These are phyloP conservation scores for Exophiala lecanii-corni DNA, from an alignment of 2,329 filamentous ascomycete species.

Conservation along the genomic window DNA sequence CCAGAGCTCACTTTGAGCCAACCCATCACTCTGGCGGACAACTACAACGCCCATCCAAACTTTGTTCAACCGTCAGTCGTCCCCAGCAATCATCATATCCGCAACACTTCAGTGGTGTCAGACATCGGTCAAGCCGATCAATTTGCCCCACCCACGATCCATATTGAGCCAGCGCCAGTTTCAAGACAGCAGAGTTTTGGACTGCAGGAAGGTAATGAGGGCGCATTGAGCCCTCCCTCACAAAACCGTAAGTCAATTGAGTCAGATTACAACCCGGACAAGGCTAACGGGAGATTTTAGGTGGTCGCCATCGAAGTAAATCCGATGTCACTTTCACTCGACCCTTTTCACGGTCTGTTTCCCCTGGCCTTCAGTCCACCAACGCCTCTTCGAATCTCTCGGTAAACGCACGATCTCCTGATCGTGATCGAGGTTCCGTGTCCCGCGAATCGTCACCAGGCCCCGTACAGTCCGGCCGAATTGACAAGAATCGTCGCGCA, in stretches of 20 bases:
- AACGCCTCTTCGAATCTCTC: slow-evolving; percentile 26
- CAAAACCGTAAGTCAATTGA: slow-evolving; percentile 2
- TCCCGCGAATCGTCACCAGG: slow-evolving; percentile 43
- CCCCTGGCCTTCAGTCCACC: slow-evolving; percentile 27
- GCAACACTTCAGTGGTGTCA: slow-evolving; percentile 41
- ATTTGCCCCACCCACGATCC: slow-evolving; percentile 91
- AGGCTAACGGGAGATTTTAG: no score
- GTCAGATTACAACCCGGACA: no score
- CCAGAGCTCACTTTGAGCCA: slow-evolving; percentile 32
- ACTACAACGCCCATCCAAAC: slow-evolving; percentile 48
- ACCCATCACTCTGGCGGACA: slow-evolving; percentile 38
- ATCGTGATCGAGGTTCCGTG: slow-evolving; percentile 27
- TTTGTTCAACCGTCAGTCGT: slow-evolving; percentile 36
- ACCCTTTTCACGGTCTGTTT: slow-evolving; percentile 28
- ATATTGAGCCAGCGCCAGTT: slow-evolving; percentile 76
- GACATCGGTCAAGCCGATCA: slow-evolving; percentile 66
- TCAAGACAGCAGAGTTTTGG: slow-evolving; percentile 63
- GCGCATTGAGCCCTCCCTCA: slow-evolving; percentile 75
- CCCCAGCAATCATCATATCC: slow-evolving; percentile 46
- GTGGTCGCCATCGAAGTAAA: slow-evolving; percentile 55
- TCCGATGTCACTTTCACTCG: slow-evolving; percentile 46
- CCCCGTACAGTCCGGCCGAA: slow-evolving; percentile 23
- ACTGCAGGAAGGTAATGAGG: slow-evolving; percentile 58
- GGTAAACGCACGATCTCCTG: slow-evolving; percentile 43
- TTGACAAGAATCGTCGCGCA: slow-evolving; percentile 39